phyloP scores from a whole-genome alignment of 371 early-diverging fungal genomes.

The Zychaea mexicana region DNA sequence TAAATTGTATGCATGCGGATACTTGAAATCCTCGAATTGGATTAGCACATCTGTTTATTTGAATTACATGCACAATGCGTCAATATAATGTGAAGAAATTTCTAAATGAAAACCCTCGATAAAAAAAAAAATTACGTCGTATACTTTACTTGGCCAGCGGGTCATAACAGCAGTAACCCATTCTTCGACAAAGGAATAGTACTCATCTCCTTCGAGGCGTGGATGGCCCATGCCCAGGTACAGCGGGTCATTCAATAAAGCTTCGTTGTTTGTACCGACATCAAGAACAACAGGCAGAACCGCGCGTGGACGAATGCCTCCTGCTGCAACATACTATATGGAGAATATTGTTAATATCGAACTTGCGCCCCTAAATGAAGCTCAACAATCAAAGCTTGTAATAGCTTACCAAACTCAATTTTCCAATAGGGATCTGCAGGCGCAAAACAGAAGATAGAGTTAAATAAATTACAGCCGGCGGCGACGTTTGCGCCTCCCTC shows the following conservation, averaged over 20 bases:
- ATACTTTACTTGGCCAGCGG: conserved; percentile 57
- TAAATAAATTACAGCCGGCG: neutral
- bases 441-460: neutral
- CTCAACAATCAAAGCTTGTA: no score
- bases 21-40: conserved; percentile 62
- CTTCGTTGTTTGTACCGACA: conserved; percentile 69
- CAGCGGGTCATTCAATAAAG: conserved; percentile 59
- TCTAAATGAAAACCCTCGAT: no score
- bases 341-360: no score
- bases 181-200: conserved; percentile 68
- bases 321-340: conserved; percentile 61
- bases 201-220: conserved; percentile 61
- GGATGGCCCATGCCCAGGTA: conserved; percentile 70
- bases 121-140: neutral
- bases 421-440: conserved; percentile 54
- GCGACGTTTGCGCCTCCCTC: neutral
- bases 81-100: no score
- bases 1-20: conserved; percentile 60
- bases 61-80: no score
- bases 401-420: conserved; percentile 54
- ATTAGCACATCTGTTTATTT: conserved; percentile 44
- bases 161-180: conserved; percentile 63
- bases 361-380: neutral
- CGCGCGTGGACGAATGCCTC: conserved; percentile 67
- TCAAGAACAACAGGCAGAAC: conserved; percentile 69